Percentiles rank a stretch among this genome's conserved stretches.
Evolutionary conservation across 768 basidiomycete genomes (phyloP).

Genomic region (Amanita fuliginea): DNA sequence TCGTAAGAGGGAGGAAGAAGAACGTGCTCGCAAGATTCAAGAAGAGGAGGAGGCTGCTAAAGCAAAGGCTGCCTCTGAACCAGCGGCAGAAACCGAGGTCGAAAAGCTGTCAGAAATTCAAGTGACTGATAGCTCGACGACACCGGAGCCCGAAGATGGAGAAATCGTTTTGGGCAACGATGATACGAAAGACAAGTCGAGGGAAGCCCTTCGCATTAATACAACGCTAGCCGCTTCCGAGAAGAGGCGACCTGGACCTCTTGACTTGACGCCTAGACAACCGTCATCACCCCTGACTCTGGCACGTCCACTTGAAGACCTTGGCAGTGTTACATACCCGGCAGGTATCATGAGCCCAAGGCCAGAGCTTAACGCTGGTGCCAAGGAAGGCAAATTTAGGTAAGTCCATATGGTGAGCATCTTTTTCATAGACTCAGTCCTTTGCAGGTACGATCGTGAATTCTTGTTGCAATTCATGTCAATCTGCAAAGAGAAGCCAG

Average conservation of each 20-base stretch:
- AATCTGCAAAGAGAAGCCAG: conserved; percentile 92
- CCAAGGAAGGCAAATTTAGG: conserved; percentile 86
- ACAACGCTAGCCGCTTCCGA: conserved; percentile 28
- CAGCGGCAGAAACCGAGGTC: conserved; percentile 22
- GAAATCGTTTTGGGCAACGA: conserved; percentile 24
- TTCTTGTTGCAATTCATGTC: conserved; percentile 97
- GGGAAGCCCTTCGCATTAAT: conserved; percentile 56
- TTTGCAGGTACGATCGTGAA: conserved; percentile 81
- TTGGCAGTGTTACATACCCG: conserved; percentile 70
- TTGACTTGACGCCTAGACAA: conserved; percentile 54
- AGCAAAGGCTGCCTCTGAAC: conserved; percentile 23
- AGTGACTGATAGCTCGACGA: conserved; percentile 32
- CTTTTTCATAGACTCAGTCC: neutral
- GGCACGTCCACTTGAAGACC: conserved; percentile 78
- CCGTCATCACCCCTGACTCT: conserved; percentile 65
- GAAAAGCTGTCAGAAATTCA: conserved; percentile 18
- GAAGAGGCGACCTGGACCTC: conserved; percentile 57
- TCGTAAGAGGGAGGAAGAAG: conserved; percentile 14
- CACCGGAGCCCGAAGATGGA: conserved; percentile 31
- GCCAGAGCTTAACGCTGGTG: conserved; percentile 74
- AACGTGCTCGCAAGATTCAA: conserved; percentile 21
- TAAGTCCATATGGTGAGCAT: conserved; percentile 17
- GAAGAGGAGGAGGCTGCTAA: conserved; percentile 30
- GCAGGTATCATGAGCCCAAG: conserved; percentile 74
- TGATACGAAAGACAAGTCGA: conserved; percentile 32